Evolutionary conservation across 495 filamentous ascomycete genomes (phyloP).

Genomic region (Penicillium verhagenii): DNA sequence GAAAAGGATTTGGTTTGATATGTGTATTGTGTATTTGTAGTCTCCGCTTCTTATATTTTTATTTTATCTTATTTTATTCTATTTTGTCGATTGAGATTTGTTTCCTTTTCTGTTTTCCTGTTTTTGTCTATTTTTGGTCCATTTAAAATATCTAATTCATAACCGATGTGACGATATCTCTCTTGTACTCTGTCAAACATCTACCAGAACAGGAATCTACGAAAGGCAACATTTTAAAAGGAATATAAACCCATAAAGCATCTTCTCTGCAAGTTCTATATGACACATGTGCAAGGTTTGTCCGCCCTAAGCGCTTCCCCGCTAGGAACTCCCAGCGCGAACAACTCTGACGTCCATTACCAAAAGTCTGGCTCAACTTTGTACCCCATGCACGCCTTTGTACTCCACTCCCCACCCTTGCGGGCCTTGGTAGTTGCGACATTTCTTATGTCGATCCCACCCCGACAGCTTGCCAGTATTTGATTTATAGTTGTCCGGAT

Average conservation of each 20-base stretch:
- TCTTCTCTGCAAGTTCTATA: no score
- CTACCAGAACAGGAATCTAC: no score
- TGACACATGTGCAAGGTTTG: constrained; percentile 1
- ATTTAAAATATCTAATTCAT: no score
- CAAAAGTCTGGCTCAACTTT: constrained; percentile 18
- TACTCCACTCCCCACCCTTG: constrained; percentile 18
- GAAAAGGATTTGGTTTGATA: constrained; percentile 11
- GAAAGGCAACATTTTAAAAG: background rate
- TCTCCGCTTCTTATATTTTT: constrained; percentile 10
- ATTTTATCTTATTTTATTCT: background rate
- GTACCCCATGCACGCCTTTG: constrained; percentile 19
- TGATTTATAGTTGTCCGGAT: constrained; percentile 33
- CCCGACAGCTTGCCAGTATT: constrained; percentile 11
- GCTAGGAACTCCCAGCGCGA: constrained; percentile 7
- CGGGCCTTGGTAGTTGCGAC: constrained; percentile 11
- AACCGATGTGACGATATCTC: no score
- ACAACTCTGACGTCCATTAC: constrained; percentile 17
- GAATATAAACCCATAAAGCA: no score
- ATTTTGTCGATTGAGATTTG: background rate
- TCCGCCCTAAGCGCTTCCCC: constrained; percentile 11
- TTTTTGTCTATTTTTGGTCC: no score
- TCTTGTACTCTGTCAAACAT: no score
- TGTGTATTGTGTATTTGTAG: constrained; percentile 16
- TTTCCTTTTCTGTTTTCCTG: background rate
- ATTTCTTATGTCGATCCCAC: constrained; percentile 24